Conservation (phyloP, 2,329 filamentous ascomycete species). For the Capronia coronata region DNA sequence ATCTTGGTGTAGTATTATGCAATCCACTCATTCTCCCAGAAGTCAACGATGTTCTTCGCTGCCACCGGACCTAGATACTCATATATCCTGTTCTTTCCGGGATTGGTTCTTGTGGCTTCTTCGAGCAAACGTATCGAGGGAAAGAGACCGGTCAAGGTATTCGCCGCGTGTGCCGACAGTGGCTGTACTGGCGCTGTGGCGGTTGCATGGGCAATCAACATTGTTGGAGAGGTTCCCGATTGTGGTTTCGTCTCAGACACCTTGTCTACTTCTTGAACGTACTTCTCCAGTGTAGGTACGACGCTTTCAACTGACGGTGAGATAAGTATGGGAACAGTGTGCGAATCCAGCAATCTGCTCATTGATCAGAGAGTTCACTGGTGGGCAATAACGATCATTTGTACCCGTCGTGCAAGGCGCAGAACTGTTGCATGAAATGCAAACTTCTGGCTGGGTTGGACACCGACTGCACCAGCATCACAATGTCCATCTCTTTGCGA, state of each 20-base stretch:
- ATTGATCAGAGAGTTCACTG: neutral
- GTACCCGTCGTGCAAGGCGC: constrained; percentile 5
- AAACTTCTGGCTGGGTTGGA: neutral
- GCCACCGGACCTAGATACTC: constrained; percentile 9
- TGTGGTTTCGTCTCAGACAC: neutral
- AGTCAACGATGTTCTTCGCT: constrained; percentile 21
- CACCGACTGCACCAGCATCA: constrained; percentile 6
- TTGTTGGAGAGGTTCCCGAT: constrained; percentile 11
- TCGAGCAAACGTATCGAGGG: constrained; percentile 23
- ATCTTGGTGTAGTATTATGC: constrained; percentile 1
- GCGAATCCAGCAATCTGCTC: constrained; percentile 4
- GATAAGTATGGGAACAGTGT: constrained; percentile 1
- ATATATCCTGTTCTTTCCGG: constrained; percentile 11
- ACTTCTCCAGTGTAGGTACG: constrained; percentile 7
- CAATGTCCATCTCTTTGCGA: neutral
- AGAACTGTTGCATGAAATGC: constrained; percentile 1
- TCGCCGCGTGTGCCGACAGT: constrained; percentile 30
- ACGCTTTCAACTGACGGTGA: constrained; percentile 6
- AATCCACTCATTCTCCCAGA: constrained; percentile 27
- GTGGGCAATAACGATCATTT: neutral
- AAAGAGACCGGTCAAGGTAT: constrained; percentile 33
- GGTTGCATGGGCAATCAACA: constrained; percentile 19
- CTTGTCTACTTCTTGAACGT: constrained; percentile 6
- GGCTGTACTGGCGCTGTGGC: constrained; percentile 19
- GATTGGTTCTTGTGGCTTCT: constrained; percentile 19